Conservation (phyloP, 306 rosid species). For the Rosa persica region DNA sequence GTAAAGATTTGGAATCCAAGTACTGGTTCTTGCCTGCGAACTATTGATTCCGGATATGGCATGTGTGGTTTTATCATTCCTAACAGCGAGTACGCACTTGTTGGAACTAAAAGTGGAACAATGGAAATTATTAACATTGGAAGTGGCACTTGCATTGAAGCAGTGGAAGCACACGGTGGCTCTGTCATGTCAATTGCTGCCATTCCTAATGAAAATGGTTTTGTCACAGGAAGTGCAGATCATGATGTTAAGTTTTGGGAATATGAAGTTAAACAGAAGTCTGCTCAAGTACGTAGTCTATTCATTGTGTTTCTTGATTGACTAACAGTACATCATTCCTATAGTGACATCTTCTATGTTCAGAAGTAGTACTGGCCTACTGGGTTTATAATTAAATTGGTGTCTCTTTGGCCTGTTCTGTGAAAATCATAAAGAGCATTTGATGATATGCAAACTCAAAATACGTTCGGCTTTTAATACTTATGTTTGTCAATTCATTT, state of each 20-base stretch:
- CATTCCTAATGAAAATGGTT: constrained; percentile 70
- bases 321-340: background rate
- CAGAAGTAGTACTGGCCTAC: background rate
- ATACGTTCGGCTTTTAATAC: constrained; percentile 1
- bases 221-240: constrained; percentile 92
- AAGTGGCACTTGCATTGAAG: constrained; percentile 79
- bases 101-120: constrained; percentile 88
- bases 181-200: constrained; percentile 64
- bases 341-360: background rate
- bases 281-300: constrained; percentile 69
- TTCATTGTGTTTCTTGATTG: background rate
- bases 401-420: background rate
- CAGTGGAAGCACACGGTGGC: constrained; percentile 84
- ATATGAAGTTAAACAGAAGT: constrained; percentile 58
- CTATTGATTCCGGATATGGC: constrained; percentile 86
- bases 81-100: constrained; percentile 78
- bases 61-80: constrained; percentile 76
- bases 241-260: constrained; percentile 95
- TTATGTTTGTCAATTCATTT: background rate
- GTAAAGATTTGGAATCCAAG: constrained; percentile 95
- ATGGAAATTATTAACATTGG: constrained; percentile 82
- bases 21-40: constrained; percentile 89
- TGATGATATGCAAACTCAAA: background rate
- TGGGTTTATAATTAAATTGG: background rate
- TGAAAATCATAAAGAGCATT: background rate